Base-by-base conservation (phyloP, 805 yeast genomes). In the Candida dendrica region DNA sequence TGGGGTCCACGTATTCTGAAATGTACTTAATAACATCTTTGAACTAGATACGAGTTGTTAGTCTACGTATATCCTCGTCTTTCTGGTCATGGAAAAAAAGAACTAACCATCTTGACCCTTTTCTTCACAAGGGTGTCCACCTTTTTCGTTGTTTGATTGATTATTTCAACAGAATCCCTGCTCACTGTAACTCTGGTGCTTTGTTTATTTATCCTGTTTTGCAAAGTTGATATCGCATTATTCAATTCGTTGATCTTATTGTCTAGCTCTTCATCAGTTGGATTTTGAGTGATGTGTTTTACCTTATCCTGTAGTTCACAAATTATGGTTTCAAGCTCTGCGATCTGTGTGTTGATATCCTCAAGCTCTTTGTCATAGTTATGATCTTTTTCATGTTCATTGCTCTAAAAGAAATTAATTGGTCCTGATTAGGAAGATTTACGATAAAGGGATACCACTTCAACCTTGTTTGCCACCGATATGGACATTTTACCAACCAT, bases 401-500 rank as follows among this genome's bases (percentile, higher is more conserved):
- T 13, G 30, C 13, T 27, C 30, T 27, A 27, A 27, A 27, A 27
- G 13, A n/a, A 11, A 5, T 27, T 27, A 27, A 27, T 27, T 24
- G 10, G 10, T 24, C n/a, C n/a, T n/a, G n/a, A n/a, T n/a, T n/a
- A n/a, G 24, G 6, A 22, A 6, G 6, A 22, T 22, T 22, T 22
- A 30, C 6, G 6, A 14, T 30, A 6, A 9, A 13, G 19, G 16
- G 6, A 16, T 17, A 36, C 43, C 27, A 51, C 38, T 32, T 53
- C 52, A 7, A 55, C 47, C 42, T 69, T 68, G n/a, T 62, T 60
- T 35, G 69, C 71, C 24, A 70, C 65, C 40, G 71, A 72, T 20
- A 71, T 66, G 0, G 48, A 49, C 29, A 66, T 54, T 46, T 73
- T 75, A 0, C 79, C 79, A 43, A 69, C 69, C 6, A 59, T 40